These are phyloP conservation scores for Alloteropsis semialata DNA, from an alignment of 176 grass and related monocot species.

Conservation along the genomic window DNA sequence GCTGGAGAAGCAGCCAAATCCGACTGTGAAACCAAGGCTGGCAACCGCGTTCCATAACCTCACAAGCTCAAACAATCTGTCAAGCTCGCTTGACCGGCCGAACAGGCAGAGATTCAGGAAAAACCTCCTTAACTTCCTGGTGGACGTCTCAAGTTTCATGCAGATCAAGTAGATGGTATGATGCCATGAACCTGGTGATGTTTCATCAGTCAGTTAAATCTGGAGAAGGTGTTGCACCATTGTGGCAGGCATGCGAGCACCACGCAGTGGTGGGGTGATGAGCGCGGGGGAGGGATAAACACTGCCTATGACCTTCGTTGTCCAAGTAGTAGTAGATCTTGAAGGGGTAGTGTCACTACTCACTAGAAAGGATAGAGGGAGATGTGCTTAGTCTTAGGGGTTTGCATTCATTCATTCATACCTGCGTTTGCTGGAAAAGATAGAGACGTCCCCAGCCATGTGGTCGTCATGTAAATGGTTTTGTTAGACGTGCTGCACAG, in stretches of 20 bases:
- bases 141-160: constrained; percentile 73
- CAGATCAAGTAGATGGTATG: constrained; percentile 53
- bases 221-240: not conserved
- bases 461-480: constrained; percentile 24
- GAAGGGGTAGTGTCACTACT: constrained; percentile 6
- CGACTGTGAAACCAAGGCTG: constrained; percentile 65
- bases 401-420: not conserved
- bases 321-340: not conserved
- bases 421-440: constrained; percentile 4
- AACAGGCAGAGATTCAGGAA: constrained; percentile 90
- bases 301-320: not conserved
- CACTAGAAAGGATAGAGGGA: constrained; percentile 17
- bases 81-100: constrained; percentile 61
- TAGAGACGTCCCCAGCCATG: not conserved
- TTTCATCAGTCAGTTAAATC: not conserved
- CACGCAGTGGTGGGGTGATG: not conserved
- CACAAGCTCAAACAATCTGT: constrained; percentile 75
- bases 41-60: constrained; percentile 77
- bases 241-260: constrained; percentile 1
- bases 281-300: too few species aligned
- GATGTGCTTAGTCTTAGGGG: not conserved
- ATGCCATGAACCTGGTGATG: not conserved
- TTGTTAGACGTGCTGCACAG: not conserved
- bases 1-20: constrained; percentile 72
- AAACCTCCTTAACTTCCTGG: constrained; percentile 77